Evolutionary conservation across 495 filamentous ascomycete species (phyloP), one percentile per base, ranked within the genome.

Genomic region (Platismatia glauca): DNA sequence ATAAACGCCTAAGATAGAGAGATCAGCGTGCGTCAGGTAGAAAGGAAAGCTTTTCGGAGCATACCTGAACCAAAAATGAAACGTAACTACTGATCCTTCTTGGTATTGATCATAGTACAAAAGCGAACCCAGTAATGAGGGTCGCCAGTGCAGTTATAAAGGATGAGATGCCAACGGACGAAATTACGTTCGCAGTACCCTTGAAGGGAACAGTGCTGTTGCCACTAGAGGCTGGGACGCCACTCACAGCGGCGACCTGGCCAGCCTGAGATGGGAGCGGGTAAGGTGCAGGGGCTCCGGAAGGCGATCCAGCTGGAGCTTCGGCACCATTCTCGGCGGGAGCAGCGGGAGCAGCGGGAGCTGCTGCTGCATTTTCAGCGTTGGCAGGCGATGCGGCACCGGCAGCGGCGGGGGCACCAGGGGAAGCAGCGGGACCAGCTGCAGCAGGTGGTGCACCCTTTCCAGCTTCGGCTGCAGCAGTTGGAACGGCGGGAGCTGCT

Each of bases 261-360:
- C 20, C 29, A 13, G 38, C 62, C 41, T 58, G 61, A 39, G 65
- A 38, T 58, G 61, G 41, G n/a, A 59, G 37, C 38, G 63, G 58
- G 33, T 57, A 60, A 37, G 56, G 29, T 46, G 22, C 59, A 38
- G 59, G 31, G 13, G 24, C 57, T 33, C 31, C 57, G 41, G 56
- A 27, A 34, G 61, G 6, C 16, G 33, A 35, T 33, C 57, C 58
- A 35, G 58, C 46, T 0, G 62, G 50, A 31, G 31, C 44, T 27
- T 48, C 31, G n/a, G 55, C 61, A 8, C 37, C 61, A 58, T 55
- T 37, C 24, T 53, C 43, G 24, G 65, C 35, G 22, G 75, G 70
- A 53, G 64, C 33, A 48, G 58, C 24, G 27, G 44, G 7, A 37
- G 55, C 34, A 31, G 31, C 64, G 22, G 55, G 27, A 59, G 60